phyloP scores from a whole-genome alignment of 2,329 filamentous ascomycete species.

The Dactylella cylindrospora region DNA sequence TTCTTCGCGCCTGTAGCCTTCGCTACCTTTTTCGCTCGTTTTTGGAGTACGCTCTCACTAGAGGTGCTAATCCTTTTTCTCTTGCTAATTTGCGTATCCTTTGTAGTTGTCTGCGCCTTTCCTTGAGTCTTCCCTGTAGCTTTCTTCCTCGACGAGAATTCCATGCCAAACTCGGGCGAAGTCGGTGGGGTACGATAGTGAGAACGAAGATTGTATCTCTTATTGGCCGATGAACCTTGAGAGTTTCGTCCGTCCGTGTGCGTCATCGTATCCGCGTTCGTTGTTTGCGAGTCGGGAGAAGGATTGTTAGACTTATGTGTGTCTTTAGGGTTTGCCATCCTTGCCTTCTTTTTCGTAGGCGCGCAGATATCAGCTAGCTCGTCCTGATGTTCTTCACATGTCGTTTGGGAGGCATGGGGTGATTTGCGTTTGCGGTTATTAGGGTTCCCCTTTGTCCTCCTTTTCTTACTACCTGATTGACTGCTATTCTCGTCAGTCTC shows the following conservation, averaged over 20 bases:
- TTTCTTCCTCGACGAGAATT: constrained; percentile 3
- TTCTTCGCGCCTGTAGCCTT: constrained; percentile 16
- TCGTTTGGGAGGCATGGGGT: constrained; percentile 13
- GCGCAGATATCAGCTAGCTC: constrained; percentile 36
- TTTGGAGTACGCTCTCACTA: constrained; percentile 27
- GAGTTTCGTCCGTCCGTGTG: constrained; percentile 19
- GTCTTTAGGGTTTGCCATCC: constrained; percentile 1
- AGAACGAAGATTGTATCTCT: constrained; percentile 39
- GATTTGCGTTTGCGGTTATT: constrained; percentile 23
- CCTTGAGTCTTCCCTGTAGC: not conserved
- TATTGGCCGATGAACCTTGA: constrained; percentile 15
- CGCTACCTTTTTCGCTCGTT: constrained; percentile 18
- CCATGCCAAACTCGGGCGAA: constrained; percentile 15
- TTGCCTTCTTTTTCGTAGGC: constrained; percentile 38
- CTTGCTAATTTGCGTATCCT: constrained; percentile 3
- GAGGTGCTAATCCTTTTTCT: constrained; percentile 16
- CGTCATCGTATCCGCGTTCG: constrained; percentile 4
- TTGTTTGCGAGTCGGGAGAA: constrained; percentile 23
- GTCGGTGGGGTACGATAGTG: constrained; percentile 37
- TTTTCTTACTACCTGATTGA: constrained; percentile 14
- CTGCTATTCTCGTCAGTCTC: constrained; percentile 38
- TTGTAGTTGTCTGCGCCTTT: not conserved
- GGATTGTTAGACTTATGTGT: not conserved
- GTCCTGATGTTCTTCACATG: constrained; percentile 24
- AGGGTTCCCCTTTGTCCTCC: constrained; percentile 2